These are phyloP conservation scores for Scleroderma citrinum DNA, from an alignment of 768 basidiomycete genomes.

Conservation along the genomic window DNA sequence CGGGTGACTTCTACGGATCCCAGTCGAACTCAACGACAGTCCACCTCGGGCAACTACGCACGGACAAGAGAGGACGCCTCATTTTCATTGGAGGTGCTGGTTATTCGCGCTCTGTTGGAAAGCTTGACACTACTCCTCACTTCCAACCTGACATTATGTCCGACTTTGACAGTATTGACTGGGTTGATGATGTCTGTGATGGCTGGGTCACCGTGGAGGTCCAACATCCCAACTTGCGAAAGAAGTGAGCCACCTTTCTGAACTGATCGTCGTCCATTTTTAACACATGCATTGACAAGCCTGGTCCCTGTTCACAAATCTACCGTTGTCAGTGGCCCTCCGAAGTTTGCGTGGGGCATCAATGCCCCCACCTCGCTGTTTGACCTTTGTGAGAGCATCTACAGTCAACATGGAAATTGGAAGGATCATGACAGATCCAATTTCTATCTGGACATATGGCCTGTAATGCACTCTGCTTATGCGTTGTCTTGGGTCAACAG, in stretches of 20 bases:
- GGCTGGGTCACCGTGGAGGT: slow-evolving; percentile 17
- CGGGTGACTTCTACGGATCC: background rate
- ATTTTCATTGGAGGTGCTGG: slow-evolving; percentile 27
- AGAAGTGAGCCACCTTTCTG: background rate
- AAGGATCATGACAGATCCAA: slow-evolving; percentile 10
- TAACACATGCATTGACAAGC: background rate
- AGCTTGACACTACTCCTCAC: slow-evolving; percentile 6
- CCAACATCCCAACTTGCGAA: slow-evolving; percentile 8
- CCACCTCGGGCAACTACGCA: background rate
- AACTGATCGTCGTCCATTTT: background rate
- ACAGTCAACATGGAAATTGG: slow-evolving; percentile 10
- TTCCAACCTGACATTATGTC: slow-evolving; percentile 20
- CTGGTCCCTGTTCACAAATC: slow-evolving; percentile 9
- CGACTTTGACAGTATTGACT: slow-evolving; percentile 29
- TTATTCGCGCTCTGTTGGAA: slow-evolving; percentile 12
- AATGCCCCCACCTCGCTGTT: slow-evolving; percentile 26
- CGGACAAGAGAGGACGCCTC: slow-evolving; percentile 19
- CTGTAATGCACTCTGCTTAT: slow-evolving; percentile 18
- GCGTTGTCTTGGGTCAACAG: slow-evolving; percentile 27
- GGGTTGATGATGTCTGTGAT: slow-evolving; percentile 31
- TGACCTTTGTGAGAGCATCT: slow-evolving; percentile 28
- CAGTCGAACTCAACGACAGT: background rate
- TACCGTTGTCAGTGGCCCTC: slow-evolving; percentile 21
- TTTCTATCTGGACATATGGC: slow-evolving; percentile 30
- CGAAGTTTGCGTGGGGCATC: slow-evolving; percentile 28